Conservation (phyloP, 352 stramenopile genomes). For the Pythium phragmitis region DNA sequence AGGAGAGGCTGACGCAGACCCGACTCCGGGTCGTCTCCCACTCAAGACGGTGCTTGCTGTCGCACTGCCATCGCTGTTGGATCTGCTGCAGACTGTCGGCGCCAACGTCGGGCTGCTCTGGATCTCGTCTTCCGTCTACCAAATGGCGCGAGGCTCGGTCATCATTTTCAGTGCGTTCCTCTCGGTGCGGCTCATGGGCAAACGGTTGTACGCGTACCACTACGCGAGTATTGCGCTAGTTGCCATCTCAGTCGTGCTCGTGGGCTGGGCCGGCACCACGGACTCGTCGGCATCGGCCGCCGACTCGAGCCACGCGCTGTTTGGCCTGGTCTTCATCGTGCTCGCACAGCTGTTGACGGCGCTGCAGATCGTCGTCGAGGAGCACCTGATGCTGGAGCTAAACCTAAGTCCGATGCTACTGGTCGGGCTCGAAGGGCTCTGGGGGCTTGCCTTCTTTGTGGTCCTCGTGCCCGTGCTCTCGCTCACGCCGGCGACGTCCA, state of each 20-base stretch:
- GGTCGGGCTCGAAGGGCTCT: constrained; percentile 86
- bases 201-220: constrained; percentile 82
- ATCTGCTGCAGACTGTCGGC: constrained; percentile 84
- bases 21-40: constrained; percentile 29
- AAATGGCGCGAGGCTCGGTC: constrained; percentile 90
- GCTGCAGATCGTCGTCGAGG: constrained; percentile 89
- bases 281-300: constrained; percentile 13
- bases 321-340: constrained; percentile 80
- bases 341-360: constrained; percentile 77
- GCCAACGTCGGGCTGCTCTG: constrained; percentile 87
- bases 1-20: constrained; percentile 14
- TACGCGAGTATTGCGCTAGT: constrained; percentile 83
- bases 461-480: constrained; percentile 68
- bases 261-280: constrained; percentile 57
- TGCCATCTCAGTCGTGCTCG: constrained; percentile 62
- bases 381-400: constrained; percentile 83
- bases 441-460: constrained; percentile 82
- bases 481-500: constrained; percentile 41
- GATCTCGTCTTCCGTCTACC: constrained; percentile 88
- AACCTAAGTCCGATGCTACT: constrained; percentile 87
- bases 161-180: constrained; percentile 91
- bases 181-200: constrained; percentile 81
- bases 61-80: constrained; percentile 68
- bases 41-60: constrained; percentile 59
- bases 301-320: constrained; percentile 50